A percentile compares a stretch with the other conserved stretches of the same genome.
Conservation (phyloP, 306 rosid genomes). For the Vicia villosa region DNA sequence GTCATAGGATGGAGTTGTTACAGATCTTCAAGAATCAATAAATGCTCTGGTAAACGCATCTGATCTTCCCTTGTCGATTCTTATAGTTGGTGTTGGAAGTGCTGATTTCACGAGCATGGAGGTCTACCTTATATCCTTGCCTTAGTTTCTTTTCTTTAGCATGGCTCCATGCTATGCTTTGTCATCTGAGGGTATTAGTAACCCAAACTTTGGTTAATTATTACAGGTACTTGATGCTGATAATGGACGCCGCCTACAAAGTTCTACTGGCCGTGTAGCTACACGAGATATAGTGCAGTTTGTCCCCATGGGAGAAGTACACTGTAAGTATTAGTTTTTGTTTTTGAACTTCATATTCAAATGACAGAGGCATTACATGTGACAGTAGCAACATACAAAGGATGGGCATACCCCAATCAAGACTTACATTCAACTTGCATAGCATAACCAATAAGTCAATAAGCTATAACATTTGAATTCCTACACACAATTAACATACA, state of each 20-base stretch:
- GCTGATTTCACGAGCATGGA: constrained; percentile 85
- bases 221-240: constrained; percentile 82
- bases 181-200: neutral
- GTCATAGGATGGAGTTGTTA: constrained; percentile 79
- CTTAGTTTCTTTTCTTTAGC: neutral
- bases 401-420: too few species aligned
- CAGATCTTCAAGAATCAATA: constrained; percentile 86
- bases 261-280: constrained; percentile 73
- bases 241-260: constrained; percentile 61
- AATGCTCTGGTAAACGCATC: constrained; percentile 80
- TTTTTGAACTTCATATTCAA: too few species aligned
- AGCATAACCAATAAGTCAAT: too few species aligned
- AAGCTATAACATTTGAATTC: too few species aligned
- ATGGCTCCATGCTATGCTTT: neutral
- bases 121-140: constrained; percentile 36
- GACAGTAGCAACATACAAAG: too few species aligned
- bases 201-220: constrained; percentile 14
- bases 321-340: constrained; percentile 42
- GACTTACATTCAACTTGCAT: too few species aligned
- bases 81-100: constrained; percentile 83
- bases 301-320: constrained; percentile 77
- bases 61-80: constrained; percentile 84
- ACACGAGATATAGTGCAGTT: constrained; percentile 85
- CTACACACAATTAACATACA: too few species aligned
- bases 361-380: too few species aligned